Evolutionary conservation across 345 rosid species (phyloP).

Genomic region (Eutrema japonicum): DNA sequence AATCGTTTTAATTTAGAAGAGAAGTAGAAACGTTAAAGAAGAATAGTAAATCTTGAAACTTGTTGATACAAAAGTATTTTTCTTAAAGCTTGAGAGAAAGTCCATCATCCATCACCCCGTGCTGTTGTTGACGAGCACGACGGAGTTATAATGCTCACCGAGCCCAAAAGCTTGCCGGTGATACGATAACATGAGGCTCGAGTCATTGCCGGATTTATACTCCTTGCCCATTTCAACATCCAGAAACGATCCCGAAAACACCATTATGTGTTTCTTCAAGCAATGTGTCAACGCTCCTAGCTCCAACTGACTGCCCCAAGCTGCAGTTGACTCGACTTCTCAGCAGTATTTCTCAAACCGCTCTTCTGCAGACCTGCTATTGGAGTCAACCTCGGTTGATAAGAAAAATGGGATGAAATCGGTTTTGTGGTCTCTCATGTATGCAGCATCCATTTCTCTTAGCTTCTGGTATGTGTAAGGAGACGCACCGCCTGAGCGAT

Average conservation of each 20-base stretch:
- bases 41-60: too few relatives aligned
- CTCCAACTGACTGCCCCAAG: conserved; percentile 51
- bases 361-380: conserved; percentile 23
- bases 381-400: conserved; percentile 27
- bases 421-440: conserved; percentile 64
- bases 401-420: conserved; percentile 67
- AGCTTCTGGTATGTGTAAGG: conserved; percentile 69
- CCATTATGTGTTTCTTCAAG: conserved; percentile 42
- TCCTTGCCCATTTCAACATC: conserved; percentile 50
- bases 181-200: conserved; percentile 50
- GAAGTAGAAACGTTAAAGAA: too few relatives aligned
- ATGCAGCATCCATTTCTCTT: conserved; percentile 79
- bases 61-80: conserved; percentile 32
- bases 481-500: conserved; percentile 60
- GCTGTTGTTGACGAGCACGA: conserved; percentile 34
- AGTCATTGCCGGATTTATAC: conserved; percentile 33
- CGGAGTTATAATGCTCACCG: conserved; percentile 65
- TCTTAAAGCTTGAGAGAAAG: conserved; percentile 22
- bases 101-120: conserved; percentile 1
- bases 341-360: conserved; percentile 47
- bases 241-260: conserved; percentile 46
- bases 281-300: conserved; percentile 45
- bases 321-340: conserved; percentile 44
- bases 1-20: too few relatives aligned
- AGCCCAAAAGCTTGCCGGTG: conserved; percentile 63